Evolutionary conservation across 2,329 filamentous ascomycete species (phyloP), one percentile per base, ranked within the genome.

Genomic region (Xylariaceae sp.): DNA sequence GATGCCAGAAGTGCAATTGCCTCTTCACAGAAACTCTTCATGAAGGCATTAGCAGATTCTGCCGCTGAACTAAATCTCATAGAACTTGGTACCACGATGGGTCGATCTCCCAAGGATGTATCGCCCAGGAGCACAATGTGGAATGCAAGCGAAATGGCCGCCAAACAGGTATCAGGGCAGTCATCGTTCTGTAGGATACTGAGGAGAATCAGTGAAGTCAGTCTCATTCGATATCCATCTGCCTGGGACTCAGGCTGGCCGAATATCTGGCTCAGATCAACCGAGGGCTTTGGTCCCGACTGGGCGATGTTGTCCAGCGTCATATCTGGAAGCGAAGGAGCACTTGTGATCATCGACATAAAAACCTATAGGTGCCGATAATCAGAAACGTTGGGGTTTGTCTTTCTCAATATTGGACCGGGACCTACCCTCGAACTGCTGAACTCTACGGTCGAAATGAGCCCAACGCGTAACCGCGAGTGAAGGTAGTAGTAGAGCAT

Each of bases 401-500:
- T 26, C 22, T 26, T 6, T 26, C 11, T 6, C 11, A 11, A 26
- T 26, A 11, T 26, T 26, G 22, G 11, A 26, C 6, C 11, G 22
- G 15, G 15, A 43, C 47, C 3, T 45, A 52, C 49, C 18, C 47
- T 48, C 6, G 49, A 52, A 36, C 47, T 52, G 26, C 37, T 44
- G 36, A 52, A 48, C n/a, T 44, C 43, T 16, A 43, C 41, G 17
- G 34, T 37, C 7, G 37, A 12, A 31, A 50, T 46, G 9, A 52
- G 26, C 2, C 36, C 47, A 9, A 52, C 43, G 16, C 49, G 32
- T 43, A 42, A 18, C 39, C 38, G 12, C 42, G 13, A 18, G 17
- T 30, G 18, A 51, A 37, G 28, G 48, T 47, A 16, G 6, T 44
- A 34, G 19, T 51, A 42, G 4, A 51, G 44, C 44, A 51, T 49